Evolutionary conservation across 2,329 filamentous ascomycete species (phyloP), one percentile per base, ranked within the genome.

Genomic region (Westerdykella aurantiaca): DNA sequence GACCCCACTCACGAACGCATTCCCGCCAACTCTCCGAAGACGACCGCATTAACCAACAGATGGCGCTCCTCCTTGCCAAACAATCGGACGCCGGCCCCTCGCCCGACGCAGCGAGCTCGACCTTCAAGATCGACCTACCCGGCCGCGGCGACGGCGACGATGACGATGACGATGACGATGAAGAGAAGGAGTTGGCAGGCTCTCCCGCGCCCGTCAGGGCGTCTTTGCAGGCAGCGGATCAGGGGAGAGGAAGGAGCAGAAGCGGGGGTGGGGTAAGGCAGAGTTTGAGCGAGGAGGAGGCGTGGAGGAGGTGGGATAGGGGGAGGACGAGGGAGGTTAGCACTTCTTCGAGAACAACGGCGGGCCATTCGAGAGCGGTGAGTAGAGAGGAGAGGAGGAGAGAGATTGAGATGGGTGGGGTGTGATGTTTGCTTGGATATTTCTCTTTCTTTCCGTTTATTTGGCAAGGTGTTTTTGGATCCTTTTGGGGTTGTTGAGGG

Each of bases 31-130:
- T 73, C 42, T 66, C 67, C 17, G 74, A 77, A 52, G 72, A 75
- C 42, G 74, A 77, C 39, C 61, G 69, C 46, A 71, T 74, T 45
- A 70, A 72, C 23, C 71, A 74, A 50, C 73, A 76, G 48, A 74
- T 76, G 68, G 66, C 72, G n/a, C 64, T 70, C 48, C 63, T 77
- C 0, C 67, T 76, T 13, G 55, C 64, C 43, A 62, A 62, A 43
- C 17, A 14, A 10, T 50, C 52, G 21, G 65, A 71, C 38, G 43
- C 56, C 3, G 58, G 62, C 48, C 48, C 60, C 16, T 57, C 60
- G 44, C 48, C 64, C 31, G 52, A 66, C 50, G 56, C 67, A 39
- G 49, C 59, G 46, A 64, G 63, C 45, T 61, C 64, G 35, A 74
- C 72, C 0, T 74, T 71, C 55, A 60, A 58, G 17, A 72, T 75